Evolutionary conservation across 208 protist species (phyloP).

Genomic region (Porcisia hertigi): DNA sequence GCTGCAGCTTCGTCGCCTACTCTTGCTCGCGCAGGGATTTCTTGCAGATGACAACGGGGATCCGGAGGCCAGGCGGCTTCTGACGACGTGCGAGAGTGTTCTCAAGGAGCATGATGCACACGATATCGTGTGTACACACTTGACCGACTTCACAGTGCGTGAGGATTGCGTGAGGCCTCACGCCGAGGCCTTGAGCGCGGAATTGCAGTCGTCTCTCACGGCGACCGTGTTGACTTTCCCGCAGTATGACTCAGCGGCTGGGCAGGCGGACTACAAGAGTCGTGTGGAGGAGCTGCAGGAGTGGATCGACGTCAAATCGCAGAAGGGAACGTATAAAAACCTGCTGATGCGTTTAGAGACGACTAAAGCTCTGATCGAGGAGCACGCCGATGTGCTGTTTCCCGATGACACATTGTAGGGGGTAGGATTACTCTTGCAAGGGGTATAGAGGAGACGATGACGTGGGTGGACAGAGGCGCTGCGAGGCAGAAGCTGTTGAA

Average conservation of each 20-base stretch:
- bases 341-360: conserved; percentile 64
- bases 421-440: not conserved
- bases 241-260: conserved; percentile 43
- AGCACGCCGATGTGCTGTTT: conserved; percentile 65
- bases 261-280: conserved; percentile 58
- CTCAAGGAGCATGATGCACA: conserved; percentile 51
- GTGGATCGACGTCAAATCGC: conserved; percentile 82
- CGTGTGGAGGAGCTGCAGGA: conserved; percentile 76
- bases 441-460: not conserved
- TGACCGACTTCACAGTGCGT: conserved; percentile 72
- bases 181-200: conserved; percentile 51
- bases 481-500: not conserved
- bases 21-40: conserved; percentile 27
- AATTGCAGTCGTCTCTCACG: conserved; percentile 59
- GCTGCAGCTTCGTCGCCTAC: conserved; percentile 19
- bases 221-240: conserved; percentile 63
- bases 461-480: not conserved
- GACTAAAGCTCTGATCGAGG: conserved; percentile 55
- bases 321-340: conserved; percentile 67
- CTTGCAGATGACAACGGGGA: conserved; percentile 13
- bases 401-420: conserved; percentile 36
- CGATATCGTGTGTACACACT: conserved; percentile 61
- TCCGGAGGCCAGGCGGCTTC: conserved; percentile 18
- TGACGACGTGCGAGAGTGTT: conserved; percentile 40
- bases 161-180: conserved; percentile 70